These are phyloP conservation scores for Cyberlindnera petersonii DNA, from an alignment of 805 yeast genomes.

Conservation along the genomic window DNA sequence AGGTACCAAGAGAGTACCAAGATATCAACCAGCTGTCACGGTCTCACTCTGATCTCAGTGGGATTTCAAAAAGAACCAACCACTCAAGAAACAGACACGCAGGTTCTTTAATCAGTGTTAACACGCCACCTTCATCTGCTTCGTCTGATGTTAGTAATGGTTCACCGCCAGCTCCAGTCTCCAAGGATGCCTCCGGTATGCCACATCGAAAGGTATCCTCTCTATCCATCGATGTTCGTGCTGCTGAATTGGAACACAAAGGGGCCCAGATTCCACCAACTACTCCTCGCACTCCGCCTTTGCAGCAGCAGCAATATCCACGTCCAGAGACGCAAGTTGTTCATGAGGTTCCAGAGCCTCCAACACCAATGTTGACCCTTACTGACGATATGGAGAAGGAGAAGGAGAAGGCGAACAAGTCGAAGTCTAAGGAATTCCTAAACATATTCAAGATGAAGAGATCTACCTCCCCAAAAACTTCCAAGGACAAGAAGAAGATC, in stretches of 20 bases:
- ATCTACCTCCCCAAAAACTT: slow-evolving; percentile 20
- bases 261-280: neutral
- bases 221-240: slow-evolving; percentile 5
- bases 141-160: neutral
- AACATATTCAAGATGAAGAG: slow-evolving; percentile 28
- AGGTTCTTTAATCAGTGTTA: slow-evolving; percentile 22
- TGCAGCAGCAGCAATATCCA: slow-evolving; percentile 4
- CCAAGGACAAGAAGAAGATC: slow-evolving; percentile 10
- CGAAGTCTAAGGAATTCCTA: slow-evolving; percentile 26
- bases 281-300: neutral
- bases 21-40: slow-evolving; percentile 9
- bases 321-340: slow-evolving; percentile 8
- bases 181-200: slow-evolving; percentile 1
- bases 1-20: neutral
- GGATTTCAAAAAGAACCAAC: slow-evolving; percentile 21
- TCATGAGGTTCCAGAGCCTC: slow-evolving; percentile 10
- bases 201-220: slow-evolving; percentile 17
- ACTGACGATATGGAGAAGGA: slow-evolving; percentile 13
- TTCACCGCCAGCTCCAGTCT: slow-evolving; percentile 3
- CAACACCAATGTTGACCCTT: slow-evolving; percentile 9
- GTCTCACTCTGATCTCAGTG: slow-evolving; percentile 16
- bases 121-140: slow-evolving; percentile 2
- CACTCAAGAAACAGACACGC: slow-evolving; percentile 36
- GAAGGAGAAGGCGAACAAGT: slow-evolving; percentile 15
- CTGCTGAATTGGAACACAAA: slow-evolving; percentile 1